Conservation (phyloP, 495 filamentous ascomycete species). For the Cenococcum geophilum region DNA sequence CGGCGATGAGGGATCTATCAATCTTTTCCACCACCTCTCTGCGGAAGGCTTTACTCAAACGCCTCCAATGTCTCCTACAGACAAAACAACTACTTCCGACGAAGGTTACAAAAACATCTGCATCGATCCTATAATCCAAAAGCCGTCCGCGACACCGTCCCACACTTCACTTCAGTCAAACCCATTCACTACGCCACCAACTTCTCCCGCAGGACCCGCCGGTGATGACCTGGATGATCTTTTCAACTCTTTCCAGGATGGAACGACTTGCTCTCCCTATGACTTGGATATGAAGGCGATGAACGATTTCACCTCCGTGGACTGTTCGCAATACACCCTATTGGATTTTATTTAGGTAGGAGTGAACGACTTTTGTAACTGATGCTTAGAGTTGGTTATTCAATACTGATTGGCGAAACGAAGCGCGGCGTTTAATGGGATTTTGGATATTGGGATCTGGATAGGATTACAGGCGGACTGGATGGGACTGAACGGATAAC, state of each 20-base stretch:
- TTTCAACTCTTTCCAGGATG: constrained; percentile 17
- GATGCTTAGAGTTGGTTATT: not conserved
- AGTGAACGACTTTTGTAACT: not conserved
- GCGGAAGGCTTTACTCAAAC: constrained; percentile 20
- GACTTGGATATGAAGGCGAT: constrained; percentile 31
- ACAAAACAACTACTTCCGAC: constrained; percentile 11
- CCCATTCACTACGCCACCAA: constrained; percentile 28
- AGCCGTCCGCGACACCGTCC: constrained; percentile 21
- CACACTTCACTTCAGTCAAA: constrained; percentile 27
- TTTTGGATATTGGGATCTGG: constrained; percentile 2
- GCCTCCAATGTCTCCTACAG: constrained; percentile 28
- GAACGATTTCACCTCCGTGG: constrained; percentile 25
- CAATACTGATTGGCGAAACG: not conserved
- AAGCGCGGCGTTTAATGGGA: constrained; percentile 2
- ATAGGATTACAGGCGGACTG: not conserved
- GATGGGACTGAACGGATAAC: constrained; percentile 1
- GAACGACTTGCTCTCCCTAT: constrained; percentile 21
- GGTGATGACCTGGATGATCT: constrained; percentile 22
- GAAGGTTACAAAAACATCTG: not conserved
- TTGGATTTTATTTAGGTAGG: constrained; percentile 21
- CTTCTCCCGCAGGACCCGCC: constrained; percentile 20
- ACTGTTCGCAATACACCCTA: constrained; percentile 19
- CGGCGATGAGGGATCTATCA: constrained; percentile 17
- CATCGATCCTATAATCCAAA: constrained; percentile 1
- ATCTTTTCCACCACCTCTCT: constrained; percentile 25